Conservation (phyloP, 2,329 filamentous ascomycete genomes). For the Purpureocillium takamizusanense region DNA sequence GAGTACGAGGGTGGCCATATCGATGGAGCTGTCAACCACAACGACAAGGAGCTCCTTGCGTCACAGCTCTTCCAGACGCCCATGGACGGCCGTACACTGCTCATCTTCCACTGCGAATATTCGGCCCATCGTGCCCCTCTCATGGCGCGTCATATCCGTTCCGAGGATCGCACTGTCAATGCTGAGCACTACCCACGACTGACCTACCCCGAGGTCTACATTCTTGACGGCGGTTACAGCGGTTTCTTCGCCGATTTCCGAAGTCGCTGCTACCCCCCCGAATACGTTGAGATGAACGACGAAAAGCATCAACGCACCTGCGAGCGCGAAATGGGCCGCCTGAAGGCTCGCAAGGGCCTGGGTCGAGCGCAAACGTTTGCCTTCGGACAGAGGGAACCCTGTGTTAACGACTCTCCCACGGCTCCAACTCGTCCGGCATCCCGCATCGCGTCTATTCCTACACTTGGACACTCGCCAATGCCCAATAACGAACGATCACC, state of each 20-base stretch:
- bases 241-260: slow-evolving; percentile 78
- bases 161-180: slow-evolving; percentile 79
- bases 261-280: slow-evolving; percentile 79
- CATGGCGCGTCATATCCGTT: slow-evolving; percentile 90
- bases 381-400: slow-evolving; percentile 66
- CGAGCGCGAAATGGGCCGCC: slow-evolving; percentile 86
- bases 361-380: slow-evolving; percentile 88
- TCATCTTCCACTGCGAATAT: slow-evolving; percentile 98
- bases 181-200: slow-evolving; percentile 77
- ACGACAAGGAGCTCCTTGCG: slow-evolving; percentile 85
- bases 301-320: slow-evolving; percentile 88
- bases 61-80: slow-evolving; percentile 65
- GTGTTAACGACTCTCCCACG: slow-evolving; percentile 51
- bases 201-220: slow-evolving; percentile 95
- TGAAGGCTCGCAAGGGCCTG: slow-evolving; percentile 82
- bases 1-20: slow-evolving; percentile 97
- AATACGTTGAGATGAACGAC: slow-evolving; percentile 94
- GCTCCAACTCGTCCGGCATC: slow-evolving; percentile 35
- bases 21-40: slow-evolving; percentile 87
- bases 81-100: slow-evolving; percentile 61
- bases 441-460: slow-evolving; percentile 29
- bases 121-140: slow-evolving; percentile 92
- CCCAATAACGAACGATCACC: slow-evolving; percentile 41
- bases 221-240: slow-evolving; percentile 93
- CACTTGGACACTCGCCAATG: slow-evolving; percentile 36